phyloP scores from a whole-genome alignment of 306 rosid genomes.

The Inga oerstediana region DNA sequence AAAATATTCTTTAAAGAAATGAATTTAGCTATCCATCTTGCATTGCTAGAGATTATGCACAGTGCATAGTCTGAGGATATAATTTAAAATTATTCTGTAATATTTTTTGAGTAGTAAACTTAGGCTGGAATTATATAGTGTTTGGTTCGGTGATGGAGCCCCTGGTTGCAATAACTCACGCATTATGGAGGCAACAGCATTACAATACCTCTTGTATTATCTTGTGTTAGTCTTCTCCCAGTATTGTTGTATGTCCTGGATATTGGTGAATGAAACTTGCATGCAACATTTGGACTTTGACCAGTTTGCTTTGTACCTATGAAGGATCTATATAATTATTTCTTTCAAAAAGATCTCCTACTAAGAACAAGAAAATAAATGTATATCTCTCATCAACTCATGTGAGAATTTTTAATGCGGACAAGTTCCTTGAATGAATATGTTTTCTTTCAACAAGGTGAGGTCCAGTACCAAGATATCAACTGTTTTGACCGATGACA shows the following conservation, averaged over 20 bases:
- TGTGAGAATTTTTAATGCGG: conserved; percentile 22
- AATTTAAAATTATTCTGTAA: neutral
- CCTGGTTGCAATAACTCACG: neutral
- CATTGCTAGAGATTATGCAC: conserved; percentile 4
- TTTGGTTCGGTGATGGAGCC: conserved; percentile 8
- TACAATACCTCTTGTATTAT: neutral
- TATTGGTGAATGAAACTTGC: conserved; percentile 25
- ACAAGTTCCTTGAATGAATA: conserved; percentile 29
- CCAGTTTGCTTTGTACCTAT: neutral
- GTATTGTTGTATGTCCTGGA: conserved; percentile 13
- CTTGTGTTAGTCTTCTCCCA: conserved; percentile 6
- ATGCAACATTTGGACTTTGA: conserved; percentile 25
- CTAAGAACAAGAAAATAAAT: neutral
- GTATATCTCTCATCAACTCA: neutral
- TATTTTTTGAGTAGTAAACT: neutral
- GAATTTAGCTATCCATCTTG: conserved; percentile 1
- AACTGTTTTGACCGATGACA: conserved; percentile 66
- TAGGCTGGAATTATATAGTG: conserved; percentile 12
- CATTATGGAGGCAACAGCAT: neutral
- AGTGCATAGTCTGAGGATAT: conserved; percentile 1
- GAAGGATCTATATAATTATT: conserved; percentile 1
- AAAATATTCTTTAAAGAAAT: neutral
- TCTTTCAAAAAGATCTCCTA: neutral
- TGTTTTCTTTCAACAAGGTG: conserved; percentile 54
- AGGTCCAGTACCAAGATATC: conserved; percentile 42